Percentiles rank a stretch among this genome's conserved stretches.
These are phyloP conservation scores for Pleurozium schreberi DNA, from an alignment of 225 moss, liverwort and hornwort genomes.

Conservation along the genomic window DNA sequence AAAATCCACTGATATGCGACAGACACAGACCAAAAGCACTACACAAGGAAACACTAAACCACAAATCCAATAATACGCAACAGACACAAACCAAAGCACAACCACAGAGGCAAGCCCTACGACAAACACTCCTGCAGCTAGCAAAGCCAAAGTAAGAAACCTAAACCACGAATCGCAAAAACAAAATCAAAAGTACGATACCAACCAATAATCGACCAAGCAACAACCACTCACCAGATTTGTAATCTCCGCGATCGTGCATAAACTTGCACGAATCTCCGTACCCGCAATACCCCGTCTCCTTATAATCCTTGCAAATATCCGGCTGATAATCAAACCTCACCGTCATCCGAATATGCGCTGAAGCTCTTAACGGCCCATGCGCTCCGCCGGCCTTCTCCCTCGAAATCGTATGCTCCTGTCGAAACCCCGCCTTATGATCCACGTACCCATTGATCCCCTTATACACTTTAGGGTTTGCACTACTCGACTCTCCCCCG, in stretches of 20 bases:
- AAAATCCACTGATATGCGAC: neutral
- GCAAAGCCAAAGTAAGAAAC: neutral
- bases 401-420: constrained; percentile 78
- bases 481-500: constrained; percentile 22
- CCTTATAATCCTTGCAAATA: constrained; percentile 98
- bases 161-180: neutral
- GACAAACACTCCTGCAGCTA: neutral
- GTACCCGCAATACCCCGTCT: constrained; percentile 91
- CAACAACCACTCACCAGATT: constrained; percentile 35
- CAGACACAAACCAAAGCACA: neutral
- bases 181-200: neutral
- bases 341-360: constrained; percentile 80
- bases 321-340: constrained; percentile 97
- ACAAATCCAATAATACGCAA: neutral
- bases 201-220: neutral
- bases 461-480: constrained; percentile 52
- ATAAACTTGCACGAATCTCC: constrained; percentile 96
- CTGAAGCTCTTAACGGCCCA: constrained; percentile 84
- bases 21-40: neutral
- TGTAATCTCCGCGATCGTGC: constrained; percentile 93
- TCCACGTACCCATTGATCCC: constrained; percentile 82
- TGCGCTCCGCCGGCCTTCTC: constrained; percentile 95
- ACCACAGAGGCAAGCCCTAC: neutral
- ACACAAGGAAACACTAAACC: neutral
- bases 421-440: constrained; percentile 90